Conservation (phyloP, 2,329 filamentous ascomycete genomes). For the Neonectria punicea region DNA sequence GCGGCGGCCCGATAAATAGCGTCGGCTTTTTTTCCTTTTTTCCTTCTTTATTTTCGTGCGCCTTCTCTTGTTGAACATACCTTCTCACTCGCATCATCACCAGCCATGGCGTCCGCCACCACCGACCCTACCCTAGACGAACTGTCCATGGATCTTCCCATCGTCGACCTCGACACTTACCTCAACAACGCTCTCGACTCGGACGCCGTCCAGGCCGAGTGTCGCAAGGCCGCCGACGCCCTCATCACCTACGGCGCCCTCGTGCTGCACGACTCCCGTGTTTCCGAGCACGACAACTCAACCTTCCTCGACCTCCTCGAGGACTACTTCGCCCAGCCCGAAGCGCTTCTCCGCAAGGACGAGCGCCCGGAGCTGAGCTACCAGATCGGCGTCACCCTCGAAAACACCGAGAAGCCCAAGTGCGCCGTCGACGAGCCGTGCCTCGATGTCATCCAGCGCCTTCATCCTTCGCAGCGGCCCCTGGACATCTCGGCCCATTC, state of each 20-base stretch:
- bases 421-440: slow-evolving; percentile 72
- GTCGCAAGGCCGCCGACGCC: slow-evolving; percentile 63
- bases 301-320: slow-evolving; percentile 71
- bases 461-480: slow-evolving; percentile 65
- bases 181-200: slow-evolving; percentile 56
- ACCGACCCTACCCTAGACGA: slow-evolving; percentile 39
- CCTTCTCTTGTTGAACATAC: neutral
- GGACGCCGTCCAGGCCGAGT: slow-evolving; percentile 60
- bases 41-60: neutral
- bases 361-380: slow-evolving; percentile 68
- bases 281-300: slow-evolving; percentile 64
- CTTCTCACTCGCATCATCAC: neutral
- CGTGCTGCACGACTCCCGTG: slow-evolving; percentile 68
- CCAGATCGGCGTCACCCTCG: slow-evolving; percentile 71
- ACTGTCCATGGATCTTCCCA: slow-evolving; percentile 65
- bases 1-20: neutral
- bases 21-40: neutral
- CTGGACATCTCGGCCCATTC: slow-evolving; percentile 66
- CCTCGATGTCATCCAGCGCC: slow-evolving; percentile 64
- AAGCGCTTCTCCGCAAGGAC: slow-evolving; percentile 57
- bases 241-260: slow-evolving; percentile 70
- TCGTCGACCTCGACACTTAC: slow-evolving; percentile 69
- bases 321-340: slow-evolving; percentile 71
- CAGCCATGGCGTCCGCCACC: slow-evolving; percentile 21
- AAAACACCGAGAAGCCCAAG: slow-evolving; percentile 72